Percentiles rank a stretch among this genome's conserved stretches.
Conservation (phyloP, 2,329 filamentous ascomycete species). For the Exophiala oligosperma region DNA sequence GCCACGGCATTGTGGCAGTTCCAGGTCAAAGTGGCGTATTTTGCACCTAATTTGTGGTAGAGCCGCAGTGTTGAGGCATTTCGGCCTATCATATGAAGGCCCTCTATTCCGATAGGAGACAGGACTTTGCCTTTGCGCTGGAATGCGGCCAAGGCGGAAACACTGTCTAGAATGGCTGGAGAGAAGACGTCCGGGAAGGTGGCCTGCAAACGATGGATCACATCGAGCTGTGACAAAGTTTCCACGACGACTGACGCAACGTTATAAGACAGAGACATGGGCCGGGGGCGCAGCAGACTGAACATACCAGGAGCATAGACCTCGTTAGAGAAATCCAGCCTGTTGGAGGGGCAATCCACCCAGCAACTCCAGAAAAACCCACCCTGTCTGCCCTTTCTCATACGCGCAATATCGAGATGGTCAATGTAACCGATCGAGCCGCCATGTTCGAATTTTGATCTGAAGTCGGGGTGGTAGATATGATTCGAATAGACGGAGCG, state of each 20-base stretch:
- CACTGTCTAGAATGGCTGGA: slow-evolving; percentile 59
- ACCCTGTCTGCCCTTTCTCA: slow-evolving; percentile 64
- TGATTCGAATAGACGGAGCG: slow-evolving; percentile 64
- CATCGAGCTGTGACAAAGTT: slow-evolving; percentile 73
- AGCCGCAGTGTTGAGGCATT: slow-evolving; percentile 67
- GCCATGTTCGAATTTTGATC: slow-evolving; percentile 68
- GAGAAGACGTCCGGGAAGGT: slow-evolving; percentile 66
- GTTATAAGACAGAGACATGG: background rate
- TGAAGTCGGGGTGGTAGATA: slow-evolving; percentile 74
- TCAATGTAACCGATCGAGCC: slow-evolving; percentile 50
- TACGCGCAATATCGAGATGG: slow-evolving; percentile 77
- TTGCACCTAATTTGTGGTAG: slow-evolving; percentile 75
- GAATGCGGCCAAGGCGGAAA: slow-evolving; percentile 63
- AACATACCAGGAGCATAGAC: slow-evolving; percentile 23
- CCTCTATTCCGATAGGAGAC: slow-evolving; percentile 78
- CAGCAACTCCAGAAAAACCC: slow-evolving; percentile 92
- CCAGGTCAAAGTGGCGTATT: slow-evolving; percentile 90
- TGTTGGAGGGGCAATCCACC: slow-evolving; percentile 71
- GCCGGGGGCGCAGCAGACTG: background rate
- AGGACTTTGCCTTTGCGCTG: slow-evolving; percentile 61
- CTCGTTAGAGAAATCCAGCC: slow-evolving; percentile 34
- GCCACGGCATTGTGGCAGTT: slow-evolving; percentile 91
- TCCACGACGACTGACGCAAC: slow-evolving; percentile 56
- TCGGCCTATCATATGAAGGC: slow-evolving; percentile 91
- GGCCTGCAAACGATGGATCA: slow-evolving; percentile 63